Conservation (phyloP, 352 stramenopile species). For the Plasmopara viticola region DNA sequence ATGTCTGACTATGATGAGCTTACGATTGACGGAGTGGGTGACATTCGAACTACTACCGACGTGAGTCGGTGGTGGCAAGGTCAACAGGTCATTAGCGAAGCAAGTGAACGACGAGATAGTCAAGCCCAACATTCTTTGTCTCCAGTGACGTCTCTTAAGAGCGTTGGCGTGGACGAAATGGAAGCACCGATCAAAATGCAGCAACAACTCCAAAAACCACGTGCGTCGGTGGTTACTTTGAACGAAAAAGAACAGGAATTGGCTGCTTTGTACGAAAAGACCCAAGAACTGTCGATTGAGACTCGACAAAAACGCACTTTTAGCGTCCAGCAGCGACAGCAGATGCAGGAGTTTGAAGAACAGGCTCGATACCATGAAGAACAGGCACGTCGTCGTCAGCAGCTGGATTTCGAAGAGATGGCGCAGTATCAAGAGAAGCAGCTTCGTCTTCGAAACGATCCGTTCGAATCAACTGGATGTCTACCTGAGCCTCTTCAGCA, state of each 20-base stretch:
- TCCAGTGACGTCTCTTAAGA: conserved; percentile 15
- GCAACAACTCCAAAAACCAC: conserved; percentile 7
- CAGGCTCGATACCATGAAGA: conserved; percentile 26
- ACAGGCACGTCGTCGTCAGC: conserved; percentile 22
- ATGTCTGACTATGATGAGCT: conserved; percentile 41
- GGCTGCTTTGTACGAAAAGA: conserved; percentile 29
- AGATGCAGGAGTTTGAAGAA: conserved; percentile 24
- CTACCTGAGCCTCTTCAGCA: conserved; percentile 12
- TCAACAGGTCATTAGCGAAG: conserved; percentile 19
- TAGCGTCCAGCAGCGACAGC: conserved; percentile 13
- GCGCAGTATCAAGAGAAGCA: conserved; percentile 26
- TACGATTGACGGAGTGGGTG: conserved; percentile 29
- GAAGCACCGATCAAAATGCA: conserved; percentile 8
- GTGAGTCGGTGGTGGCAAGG: conserved; percentile 42
- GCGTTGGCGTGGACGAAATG: conserved; percentile 6
- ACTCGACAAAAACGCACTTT: conserved; percentile 15
- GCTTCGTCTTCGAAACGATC: conserved; percentile 17
- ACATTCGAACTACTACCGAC: conserved; percentile 40
- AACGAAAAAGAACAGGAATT: conserved; percentile 26
- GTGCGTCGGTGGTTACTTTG: conserved; percentile 3
- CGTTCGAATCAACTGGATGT: conserved; percentile 8
- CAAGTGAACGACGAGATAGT: conserved; percentile 4
- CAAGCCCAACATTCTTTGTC: conserved; percentile 9
- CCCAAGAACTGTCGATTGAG: conserved; percentile 28
- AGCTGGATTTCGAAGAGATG: conserved; percentile 26